These are phyloP conservation scores for Fusarium sp. DNA, from an alignment of 2,329 filamentous ascomycete species.

Conservation along the genomic window DNA sequence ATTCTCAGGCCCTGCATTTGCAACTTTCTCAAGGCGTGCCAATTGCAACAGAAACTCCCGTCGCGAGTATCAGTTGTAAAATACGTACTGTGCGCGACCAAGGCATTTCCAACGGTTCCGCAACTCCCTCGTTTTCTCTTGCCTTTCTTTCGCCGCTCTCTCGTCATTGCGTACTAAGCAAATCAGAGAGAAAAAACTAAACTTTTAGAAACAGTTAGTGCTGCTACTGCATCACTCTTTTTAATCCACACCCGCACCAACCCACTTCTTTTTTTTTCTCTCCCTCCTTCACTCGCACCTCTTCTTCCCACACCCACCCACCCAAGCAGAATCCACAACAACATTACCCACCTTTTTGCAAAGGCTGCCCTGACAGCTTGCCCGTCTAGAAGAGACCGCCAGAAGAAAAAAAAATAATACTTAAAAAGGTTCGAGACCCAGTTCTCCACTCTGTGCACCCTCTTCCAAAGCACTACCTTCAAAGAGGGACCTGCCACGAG, in stretches of 20 bases:
- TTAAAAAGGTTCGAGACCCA: conserved; percentile 58
- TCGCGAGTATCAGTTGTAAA: conserved; percentile 31
- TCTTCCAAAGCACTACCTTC: conserved; percentile 58
- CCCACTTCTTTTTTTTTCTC: conserved; percentile 39
- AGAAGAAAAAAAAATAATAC: conserved; percentile 47
- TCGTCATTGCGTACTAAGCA: conserved; percentile 38
- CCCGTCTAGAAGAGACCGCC: conserved; percentile 30
- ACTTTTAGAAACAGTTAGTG: conserved; percentile 29
- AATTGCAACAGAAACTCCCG: conserved; percentile 30
- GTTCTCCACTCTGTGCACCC: conserved; percentile 59
- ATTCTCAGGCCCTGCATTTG: conserved; percentile 16
- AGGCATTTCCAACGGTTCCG: conserved; percentile 44
- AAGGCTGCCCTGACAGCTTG: conserved; percentile 46
- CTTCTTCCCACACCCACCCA: conserved; percentile 40
- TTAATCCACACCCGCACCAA: conserved; percentile 41
- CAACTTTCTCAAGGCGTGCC: conserved; percentile 26
- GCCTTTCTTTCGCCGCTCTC: conserved; percentile 25
- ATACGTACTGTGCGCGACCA: conserved; percentile 38
- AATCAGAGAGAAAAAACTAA: background rate
- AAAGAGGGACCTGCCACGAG: conserved; percentile 54
- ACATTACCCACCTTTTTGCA: conserved; percentile 46
- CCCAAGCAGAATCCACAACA: conserved; percentile 36
- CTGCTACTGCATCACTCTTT: conserved; percentile 32
- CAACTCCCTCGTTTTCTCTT: conserved; percentile 18
- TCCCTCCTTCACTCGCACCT: conserved; percentile 42